A percentile compares a stretch with the other conserved stretches of the same genome.
Conservation (phyloP, 2,329 filamentous ascomycete species). For the Dothistroma septosporum region DNA sequence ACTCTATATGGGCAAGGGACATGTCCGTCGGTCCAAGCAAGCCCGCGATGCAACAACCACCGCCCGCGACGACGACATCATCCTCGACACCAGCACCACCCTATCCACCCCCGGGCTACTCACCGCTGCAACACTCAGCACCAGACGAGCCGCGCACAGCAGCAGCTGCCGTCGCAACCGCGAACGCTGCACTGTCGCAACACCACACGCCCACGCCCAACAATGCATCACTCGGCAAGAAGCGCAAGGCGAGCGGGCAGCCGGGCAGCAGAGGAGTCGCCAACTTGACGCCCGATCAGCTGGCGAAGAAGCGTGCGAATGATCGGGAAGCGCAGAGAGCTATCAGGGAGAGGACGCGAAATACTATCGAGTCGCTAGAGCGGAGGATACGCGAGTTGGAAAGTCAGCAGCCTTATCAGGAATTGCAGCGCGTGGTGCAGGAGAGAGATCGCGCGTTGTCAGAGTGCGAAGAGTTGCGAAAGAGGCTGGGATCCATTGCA, state of each 20-base stretch:
- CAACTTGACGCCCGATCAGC: conserved; percentile 80
- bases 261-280: conserved; percentile 65
- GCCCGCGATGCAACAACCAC: neutral
- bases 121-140: neutral
- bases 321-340: conserved; percentile 83
- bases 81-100: neutral
- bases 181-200: conserved; percentile 27
- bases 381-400: conserved; percentile 69
- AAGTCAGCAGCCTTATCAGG: conserved; percentile 75
- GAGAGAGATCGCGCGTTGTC: conserved; percentile 67
- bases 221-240: conserved; percentile 23
- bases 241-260: conserved; percentile 35
- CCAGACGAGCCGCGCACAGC: conserved; percentile 27
- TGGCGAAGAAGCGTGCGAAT: conserved; percentile 87
- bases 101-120: neutral
- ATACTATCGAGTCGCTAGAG: conserved; percentile 72
- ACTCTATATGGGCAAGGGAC: neutral
- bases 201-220: conserved; percentile 20
- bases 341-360: conserved; percentile 76
- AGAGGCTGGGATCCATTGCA: conserved; percentile 49
- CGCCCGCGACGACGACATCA: neutral
- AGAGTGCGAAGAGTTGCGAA: conserved; percentile 75
- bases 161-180: conserved; percentile 40
- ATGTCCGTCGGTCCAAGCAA: neutral
- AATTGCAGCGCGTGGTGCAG: conserved; percentile 69